These are phyloP conservation scores for Cadophora luteo-olivacea DNA, from an alignment of 2,329 filamentous ascomycete species.

Conservation along the genomic window DNA sequence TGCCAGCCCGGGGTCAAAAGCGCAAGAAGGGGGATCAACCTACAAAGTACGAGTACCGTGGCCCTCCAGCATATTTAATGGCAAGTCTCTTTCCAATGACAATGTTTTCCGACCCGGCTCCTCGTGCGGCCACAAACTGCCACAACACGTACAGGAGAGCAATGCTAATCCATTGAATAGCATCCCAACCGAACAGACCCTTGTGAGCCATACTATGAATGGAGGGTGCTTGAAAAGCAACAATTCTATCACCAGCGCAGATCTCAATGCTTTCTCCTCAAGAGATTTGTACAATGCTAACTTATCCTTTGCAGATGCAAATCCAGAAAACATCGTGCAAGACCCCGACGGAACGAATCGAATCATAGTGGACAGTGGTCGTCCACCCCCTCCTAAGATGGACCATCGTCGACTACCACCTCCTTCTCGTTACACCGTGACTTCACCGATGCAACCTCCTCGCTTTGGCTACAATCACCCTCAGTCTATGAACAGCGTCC, in stretches of 20 bases:
- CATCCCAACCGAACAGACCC: constrained; percentile 17
- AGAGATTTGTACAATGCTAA: neutral
- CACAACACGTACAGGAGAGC: neutral
- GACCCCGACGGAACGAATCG: constrained; percentile 11
- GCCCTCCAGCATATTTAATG: constrained; percentile 15
- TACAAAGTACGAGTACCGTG: neutral
- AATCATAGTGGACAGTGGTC: neutral
- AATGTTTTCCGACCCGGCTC: neutral
- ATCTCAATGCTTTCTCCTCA: neutral
- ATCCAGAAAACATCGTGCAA: constrained; percentile 13
- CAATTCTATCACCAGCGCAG: neutral
- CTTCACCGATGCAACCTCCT: neutral
- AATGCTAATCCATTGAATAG: neutral
- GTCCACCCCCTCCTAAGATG: neutral
- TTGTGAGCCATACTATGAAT: constrained; percentile 8
- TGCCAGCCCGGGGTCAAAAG: neutral
- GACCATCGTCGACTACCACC: neutral
- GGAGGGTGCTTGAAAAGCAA: neutral
- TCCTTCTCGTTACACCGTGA: neutral
- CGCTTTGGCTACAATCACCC: neutral
- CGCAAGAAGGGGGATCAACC: constrained; percentile 6
- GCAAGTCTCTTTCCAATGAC: neutral
- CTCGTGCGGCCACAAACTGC: neutral
- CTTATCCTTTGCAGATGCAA: constrained; percentile 4
- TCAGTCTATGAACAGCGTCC: neutral